Evolutionary conservation across 352 stramenopile genomes (phyloP).

Genomic region (Stramenopiles sp.): DNA sequence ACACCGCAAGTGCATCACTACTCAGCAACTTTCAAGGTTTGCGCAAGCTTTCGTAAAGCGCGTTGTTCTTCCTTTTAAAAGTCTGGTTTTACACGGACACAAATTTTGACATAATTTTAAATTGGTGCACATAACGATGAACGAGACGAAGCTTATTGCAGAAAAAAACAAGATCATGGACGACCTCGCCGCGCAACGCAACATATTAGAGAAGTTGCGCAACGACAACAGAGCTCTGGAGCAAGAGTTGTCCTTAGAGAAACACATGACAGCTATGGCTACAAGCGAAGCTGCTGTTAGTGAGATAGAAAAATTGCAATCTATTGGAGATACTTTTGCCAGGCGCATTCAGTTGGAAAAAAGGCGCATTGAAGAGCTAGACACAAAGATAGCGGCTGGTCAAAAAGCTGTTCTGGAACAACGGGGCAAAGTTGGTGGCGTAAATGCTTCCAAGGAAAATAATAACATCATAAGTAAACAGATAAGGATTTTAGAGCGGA

Average conservation of each 20-base stretch:
- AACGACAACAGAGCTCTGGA: neutral
- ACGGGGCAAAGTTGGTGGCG: conserved; percentile 80
- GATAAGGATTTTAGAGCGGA: conserved; percentile 85
- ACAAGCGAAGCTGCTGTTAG: neutral
- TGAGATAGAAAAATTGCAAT: conserved; percentile 32
- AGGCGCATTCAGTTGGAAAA: conserved; percentile 53
- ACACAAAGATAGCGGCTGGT: conserved; percentile 33
- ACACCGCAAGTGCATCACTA: too few relatives aligned
- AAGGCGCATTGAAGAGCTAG: conserved; percentile 54
- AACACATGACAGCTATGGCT: neutral
- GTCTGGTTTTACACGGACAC: neutral
- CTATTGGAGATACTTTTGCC: conserved; percentile 66
- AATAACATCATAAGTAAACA: conserved; percentile 84
- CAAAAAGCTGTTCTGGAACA: conserved; percentile 18
- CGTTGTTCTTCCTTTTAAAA: neutral
- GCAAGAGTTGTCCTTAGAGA: neutral
- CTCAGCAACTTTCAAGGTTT: too few relatives aligned
- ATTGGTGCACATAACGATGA: neutral
- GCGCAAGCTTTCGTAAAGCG: too few relatives aligned
- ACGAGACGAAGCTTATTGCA: neutral
- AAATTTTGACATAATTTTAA: neutral
- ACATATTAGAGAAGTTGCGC: neutral
- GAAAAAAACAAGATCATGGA: neutral
- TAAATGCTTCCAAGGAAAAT: conserved; percentile 84
- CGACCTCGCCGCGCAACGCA: neutral